Evolutionary conservation across 78 protist genomes (phyloP), one percentile per base, ranked within the genome.

Genomic region (Mastigamoeba balamuthi): DNA sequence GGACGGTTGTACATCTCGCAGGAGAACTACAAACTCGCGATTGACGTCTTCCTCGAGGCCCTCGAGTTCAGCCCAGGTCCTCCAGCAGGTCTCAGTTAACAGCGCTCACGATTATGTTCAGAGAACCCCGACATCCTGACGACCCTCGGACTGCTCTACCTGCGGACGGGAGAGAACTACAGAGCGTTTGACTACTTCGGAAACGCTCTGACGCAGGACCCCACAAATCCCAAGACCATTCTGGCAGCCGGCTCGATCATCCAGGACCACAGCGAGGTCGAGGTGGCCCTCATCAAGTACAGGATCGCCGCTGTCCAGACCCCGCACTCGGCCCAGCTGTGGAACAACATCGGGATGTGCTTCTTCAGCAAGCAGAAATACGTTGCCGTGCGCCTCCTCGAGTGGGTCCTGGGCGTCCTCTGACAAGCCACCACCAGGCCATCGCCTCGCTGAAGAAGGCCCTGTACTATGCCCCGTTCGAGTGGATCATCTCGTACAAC

Each of bases 291-390:
- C 23, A 37, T 66, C 67, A 86, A 87, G 73, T 89, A 89, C 64
- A 66, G 96, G 25, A 36, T 84, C 40, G 88, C 87, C 6, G 92
- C 87, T 7, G 83, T 25, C 4, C 66, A 9, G 30, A 80, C 71
- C 37, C 89, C 81, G 8, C 78, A 84, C 64, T 71, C 81, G 4
- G 80, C 91, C 9, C 92, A 89, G 68, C 87, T 93, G 30, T 93
- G 96, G 96, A 93, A 93, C 83, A 93, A 93, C 87, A 40, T 93
- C 25, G 96, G 94, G 40, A 84, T 93, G 93, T 89, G 94, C 80
- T 93, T 89, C 72, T 85, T 81, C 58, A 67, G 72, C 35, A 91
- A 87, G 66, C 43, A 72, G 9, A 82, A 84, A 27, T 38, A 42
- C 38, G 70, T 76, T 2, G 80, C 93, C 29, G 78, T 71, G 40